Conservation (phyloP, 306 rosid genomes). For the Glycine soja region DNA sequence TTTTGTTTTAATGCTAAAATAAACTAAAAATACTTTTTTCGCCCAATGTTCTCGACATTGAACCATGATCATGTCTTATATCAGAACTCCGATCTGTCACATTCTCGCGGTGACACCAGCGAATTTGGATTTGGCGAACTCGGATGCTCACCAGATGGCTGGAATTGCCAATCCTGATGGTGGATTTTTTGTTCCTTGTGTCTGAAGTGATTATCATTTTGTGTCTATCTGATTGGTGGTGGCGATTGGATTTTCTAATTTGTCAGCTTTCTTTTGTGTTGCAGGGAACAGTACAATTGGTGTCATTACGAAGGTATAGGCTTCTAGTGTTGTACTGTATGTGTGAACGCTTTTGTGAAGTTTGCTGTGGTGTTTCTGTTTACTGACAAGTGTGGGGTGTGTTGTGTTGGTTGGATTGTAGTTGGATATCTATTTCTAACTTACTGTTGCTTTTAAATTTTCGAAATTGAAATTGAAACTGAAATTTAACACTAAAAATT, state of each 20-base stretch:
- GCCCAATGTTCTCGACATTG: conserved; percentile 95
- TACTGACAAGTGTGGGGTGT: conserved; percentile 43
- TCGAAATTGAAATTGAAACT: no score
- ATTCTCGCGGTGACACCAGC: conserved; percentile 97
- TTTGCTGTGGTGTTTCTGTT: conserved; percentile 30
- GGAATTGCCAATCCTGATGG: conserved; percentile 99
- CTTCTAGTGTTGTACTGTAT: not conserved
- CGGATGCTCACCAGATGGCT: conserved; percentile 99
- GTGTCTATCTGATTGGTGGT: conserved; percentile 10
- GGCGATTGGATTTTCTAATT: not conserved
- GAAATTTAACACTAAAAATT: no score
- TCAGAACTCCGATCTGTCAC: conserved; percentile 76
- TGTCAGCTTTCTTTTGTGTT: conserved; percentile 33
- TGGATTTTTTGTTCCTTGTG: conserved; percentile 43
- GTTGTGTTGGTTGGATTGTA: conserved; percentile 38
- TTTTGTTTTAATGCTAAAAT: no score
- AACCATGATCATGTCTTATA: conserved; percentile 96
- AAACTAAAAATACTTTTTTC: no score
- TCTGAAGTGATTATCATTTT: conserved; percentile 26
- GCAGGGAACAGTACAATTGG: conserved; percentile 96
- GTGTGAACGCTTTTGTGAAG: conserved; percentile 12
- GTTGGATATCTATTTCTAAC: conserved; percentile 98
- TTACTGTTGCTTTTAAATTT: no score
- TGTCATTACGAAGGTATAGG: conserved; percentile 84
- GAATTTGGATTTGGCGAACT: conserved; percentile 96